Base-by-base conservation (phyloP, 192 early-diverging fungal genomes). In the Thoreauomyces humboldtii region DNA sequence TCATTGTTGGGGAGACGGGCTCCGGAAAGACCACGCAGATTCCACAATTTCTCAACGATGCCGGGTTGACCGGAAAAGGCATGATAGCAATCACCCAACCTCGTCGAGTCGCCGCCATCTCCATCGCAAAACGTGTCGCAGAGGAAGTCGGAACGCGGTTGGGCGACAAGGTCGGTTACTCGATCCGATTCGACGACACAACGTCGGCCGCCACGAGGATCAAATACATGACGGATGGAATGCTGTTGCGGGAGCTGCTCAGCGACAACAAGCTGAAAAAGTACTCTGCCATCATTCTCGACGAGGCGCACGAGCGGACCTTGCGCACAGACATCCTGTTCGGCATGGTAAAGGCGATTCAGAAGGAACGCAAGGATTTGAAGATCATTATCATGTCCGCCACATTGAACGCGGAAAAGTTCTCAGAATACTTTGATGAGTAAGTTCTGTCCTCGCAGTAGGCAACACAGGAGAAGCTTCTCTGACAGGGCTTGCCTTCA, bases 221-320 rank as follows among this genome's bases (percentile, higher is more conserved):
- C 52, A 93, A 94, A 73, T 99, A 91, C 69, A 84, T 96, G 77
- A 99, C 97, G 0, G 97, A 99, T 56, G 97, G 97, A 58, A 89
- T 99, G 86, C 80, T 99, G 47, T 67, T 99, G 24, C 80, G 95
- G 6, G 96, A 99, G 71, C 79, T 97, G 4, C 73, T 97, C 51
- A 80, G 86, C 3, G 95, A 99, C 69, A 79, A 82, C 17, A 47
- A 92, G 52, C 69, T 99, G 7, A 61, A 74, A 1, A 68, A 81
- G 31, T 99, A 99, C 73, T 85, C 86, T 31, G 88, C 90, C 7
- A 86, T 99, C 63, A 83, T 99, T 28, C 69, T 99, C 34, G 96
- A 99, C 63, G 96, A 99, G 69, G 96, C 96, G 0, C 97, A 99
- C 71, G 97, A 99, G 75, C 87, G 97, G n/a, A 96, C 92, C 0